Evolutionary conservation across 208 protist species (phyloP).

Genomic region (Naegleria lovaniensis): DNA sequence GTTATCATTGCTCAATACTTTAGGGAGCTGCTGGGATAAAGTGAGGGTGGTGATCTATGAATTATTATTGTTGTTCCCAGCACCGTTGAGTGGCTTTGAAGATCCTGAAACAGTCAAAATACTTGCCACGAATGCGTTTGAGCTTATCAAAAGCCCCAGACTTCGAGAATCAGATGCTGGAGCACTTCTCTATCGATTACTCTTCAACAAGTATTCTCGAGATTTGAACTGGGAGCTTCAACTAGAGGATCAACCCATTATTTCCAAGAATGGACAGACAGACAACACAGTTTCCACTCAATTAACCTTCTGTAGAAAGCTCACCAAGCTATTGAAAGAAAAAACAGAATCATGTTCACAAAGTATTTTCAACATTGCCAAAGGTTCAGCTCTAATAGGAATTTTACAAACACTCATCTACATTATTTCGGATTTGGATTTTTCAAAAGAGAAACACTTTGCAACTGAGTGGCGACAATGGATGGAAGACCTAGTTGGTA

Average conservation of each 20-base stretch:
- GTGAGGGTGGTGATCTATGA: not conserved
- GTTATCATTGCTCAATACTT: not conserved
- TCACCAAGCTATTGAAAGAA: not conserved
- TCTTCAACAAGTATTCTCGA: slow-evolving; percentile 31
- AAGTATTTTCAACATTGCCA: slow-evolving; percentile 27
- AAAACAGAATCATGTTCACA: not conserved
- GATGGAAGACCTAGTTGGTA: slow-evolving; percentile 6
- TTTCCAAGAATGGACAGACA: not conserved
- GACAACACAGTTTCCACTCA: not conserved
- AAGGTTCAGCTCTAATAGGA: not conserved
- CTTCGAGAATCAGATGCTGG: slow-evolving; percentile 35
- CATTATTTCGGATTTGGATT: slow-evolving; percentile 23
- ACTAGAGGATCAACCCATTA: not conserved
- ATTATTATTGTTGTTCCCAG: not conserved
- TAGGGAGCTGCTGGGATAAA: not conserved
- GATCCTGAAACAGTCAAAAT: not conserved
- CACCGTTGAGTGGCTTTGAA: not conserved
- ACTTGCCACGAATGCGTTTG: not conserved
- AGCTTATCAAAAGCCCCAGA: slow-evolving; percentile 29
- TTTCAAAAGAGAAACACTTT: not conserved
- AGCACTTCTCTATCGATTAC: slow-evolving; percentile 9
- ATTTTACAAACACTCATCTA: not conserved
- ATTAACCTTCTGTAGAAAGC: not conserved
- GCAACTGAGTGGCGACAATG: slow-evolving; percentile 18
- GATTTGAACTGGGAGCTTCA: slow-evolving; percentile 23